Base-by-base conservation (phyloP, 495 filamentous ascomycete genomes). In the Pseudoneurospora amorphoporcata region DNA sequence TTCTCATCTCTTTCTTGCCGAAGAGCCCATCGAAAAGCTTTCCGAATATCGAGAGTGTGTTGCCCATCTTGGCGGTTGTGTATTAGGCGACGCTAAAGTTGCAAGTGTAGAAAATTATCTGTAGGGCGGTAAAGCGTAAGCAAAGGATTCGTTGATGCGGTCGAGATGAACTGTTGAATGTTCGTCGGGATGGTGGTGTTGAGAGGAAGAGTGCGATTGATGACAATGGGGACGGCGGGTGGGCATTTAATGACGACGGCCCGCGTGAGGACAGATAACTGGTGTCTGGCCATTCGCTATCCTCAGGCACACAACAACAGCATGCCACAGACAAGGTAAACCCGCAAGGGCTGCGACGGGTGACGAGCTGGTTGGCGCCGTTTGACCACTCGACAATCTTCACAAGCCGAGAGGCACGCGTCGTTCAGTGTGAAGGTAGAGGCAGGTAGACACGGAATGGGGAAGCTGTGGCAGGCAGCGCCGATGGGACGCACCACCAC, bases 1-100 rank as follows among this genome's bases (percentile, higher is more conserved):
- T 97, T 86, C 94, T 90, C 95, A 99, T 99, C 89, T 99, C 95
- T 90, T 97, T 97, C 90, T 97, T 95, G 76, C 94, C 94, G 91
- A 93, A 97, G 81, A 98, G 90, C 86, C 90, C 89, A 81, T 96
- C 92, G 83, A 99, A 94, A 80, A 98, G 84, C 45, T 72, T 73
- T 68, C 71, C 69, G 71, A 69, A 73, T 47, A 69, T 69, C 65
- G 61, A 74, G 32, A 80, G 65, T 69, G 73, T 68, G 70, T 79
- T 70, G 45, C 79, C 79, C 79, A 80, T 80, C 74, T 79, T 80
- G 73, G 75, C 75, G 75, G 74, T 78, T 68, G 69, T 61, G 39
- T 69, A 69, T 53, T 74, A 68, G 65, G 41, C 43, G 74, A 72
- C 71, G 71, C 71, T 70, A 68, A 73, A 68, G 61, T 70, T 74